These are phyloP conservation scores for Halophytophthora batemanensis DNA, from an alignment of 352 stramenopile genomes.

Conservation along the genomic window DNA sequence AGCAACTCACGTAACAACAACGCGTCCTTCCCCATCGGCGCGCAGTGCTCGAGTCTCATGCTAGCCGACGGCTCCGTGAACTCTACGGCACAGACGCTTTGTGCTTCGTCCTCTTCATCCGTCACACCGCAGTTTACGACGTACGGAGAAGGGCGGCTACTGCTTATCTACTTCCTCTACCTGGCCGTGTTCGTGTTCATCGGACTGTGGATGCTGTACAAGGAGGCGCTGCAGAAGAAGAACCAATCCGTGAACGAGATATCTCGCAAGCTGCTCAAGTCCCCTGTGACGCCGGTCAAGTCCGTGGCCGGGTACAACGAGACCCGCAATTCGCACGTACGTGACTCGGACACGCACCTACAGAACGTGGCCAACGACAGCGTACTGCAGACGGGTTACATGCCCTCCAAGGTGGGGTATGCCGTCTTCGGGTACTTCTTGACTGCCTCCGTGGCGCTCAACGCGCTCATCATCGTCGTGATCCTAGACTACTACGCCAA, in stretches of 20 bases:
- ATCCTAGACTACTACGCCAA: conserved; percentile 50
- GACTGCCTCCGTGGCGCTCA: conserved; percentile 34
- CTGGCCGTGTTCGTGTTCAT: conserved; percentile 8
- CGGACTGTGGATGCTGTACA: conserved; percentile 8
- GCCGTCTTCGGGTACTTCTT: conserved; percentile 40
- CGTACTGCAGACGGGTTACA: conserved; percentile 20
- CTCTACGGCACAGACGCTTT: conserved; percentile 6
- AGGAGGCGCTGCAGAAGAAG: background rate
- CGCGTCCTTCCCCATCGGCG: conserved; percentile 31
- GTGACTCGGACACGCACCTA: conserved; percentile 13
- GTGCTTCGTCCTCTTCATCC: background rate
- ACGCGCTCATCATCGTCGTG: conserved; percentile 42
- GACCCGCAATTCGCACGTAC: conserved; percentile 12
- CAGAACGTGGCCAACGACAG: conserved; percentile 7
- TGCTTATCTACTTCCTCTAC: conserved; percentile 12
- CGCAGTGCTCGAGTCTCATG: conserved; percentile 21
- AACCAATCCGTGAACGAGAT: conserved; percentile 8
- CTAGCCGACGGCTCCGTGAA: conserved; percentile 9
- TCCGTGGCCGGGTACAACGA: conserved; percentile 7
- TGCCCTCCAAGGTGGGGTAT: conserved; percentile 8
- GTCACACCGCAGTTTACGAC: conserved; percentile 11
- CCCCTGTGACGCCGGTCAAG: conserved; percentile 14
- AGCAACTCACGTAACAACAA: conserved; percentile 37
- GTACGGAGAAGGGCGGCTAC: conserved; percentile 5
- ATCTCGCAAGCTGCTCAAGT: conserved; percentile 9